phyloP scores from a whole-genome alignment of 2,329 filamentous ascomycete species.

The Phaeosphaeriaceae sp. region DNA sequence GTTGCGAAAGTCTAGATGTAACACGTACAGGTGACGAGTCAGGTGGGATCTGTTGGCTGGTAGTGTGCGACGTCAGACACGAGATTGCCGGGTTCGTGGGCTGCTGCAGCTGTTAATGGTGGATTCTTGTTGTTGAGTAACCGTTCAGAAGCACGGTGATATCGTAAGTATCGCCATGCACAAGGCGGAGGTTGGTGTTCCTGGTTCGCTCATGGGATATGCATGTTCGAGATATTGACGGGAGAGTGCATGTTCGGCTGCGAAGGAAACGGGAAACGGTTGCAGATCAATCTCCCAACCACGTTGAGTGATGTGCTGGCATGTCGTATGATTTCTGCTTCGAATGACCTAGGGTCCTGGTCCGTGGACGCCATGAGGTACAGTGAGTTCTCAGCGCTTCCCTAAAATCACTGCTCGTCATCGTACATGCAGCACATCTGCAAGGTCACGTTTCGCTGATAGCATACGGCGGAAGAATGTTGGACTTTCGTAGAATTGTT shows the following conservation, averaged over 20 bases:
- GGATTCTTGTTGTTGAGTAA: not conserved
- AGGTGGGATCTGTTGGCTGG: not conserved
- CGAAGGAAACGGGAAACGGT: not conserved
- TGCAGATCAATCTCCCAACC: not conserved
- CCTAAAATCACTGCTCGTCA: not conserved
- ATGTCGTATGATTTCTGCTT: not conserved
- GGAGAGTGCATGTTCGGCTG: not conserved
- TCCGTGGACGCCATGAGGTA: not conserved
- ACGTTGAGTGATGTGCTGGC: not conserved
- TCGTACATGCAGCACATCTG: not conserved
- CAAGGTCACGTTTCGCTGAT: not conserved
- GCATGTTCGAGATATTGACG: not conserved
- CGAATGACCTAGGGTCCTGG: not conserved
- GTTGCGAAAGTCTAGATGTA: not conserved
- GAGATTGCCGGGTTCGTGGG: not conserved
- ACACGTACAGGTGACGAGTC: not conserved
- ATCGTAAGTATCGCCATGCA: not conserved
- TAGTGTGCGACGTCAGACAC: not conserved
- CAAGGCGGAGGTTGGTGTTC: not conserved
- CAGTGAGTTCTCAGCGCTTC: not conserved
- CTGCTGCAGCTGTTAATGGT: not conserved
- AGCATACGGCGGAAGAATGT: slow-evolving; percentile 3
- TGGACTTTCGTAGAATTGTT: slow-evolving; percentile 38
- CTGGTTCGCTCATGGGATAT: not conserved
- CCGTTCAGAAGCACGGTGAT: not conserved